Conservation (phyloP, 164 flowering plant genomes). For the Annona squamosa region DNA sequence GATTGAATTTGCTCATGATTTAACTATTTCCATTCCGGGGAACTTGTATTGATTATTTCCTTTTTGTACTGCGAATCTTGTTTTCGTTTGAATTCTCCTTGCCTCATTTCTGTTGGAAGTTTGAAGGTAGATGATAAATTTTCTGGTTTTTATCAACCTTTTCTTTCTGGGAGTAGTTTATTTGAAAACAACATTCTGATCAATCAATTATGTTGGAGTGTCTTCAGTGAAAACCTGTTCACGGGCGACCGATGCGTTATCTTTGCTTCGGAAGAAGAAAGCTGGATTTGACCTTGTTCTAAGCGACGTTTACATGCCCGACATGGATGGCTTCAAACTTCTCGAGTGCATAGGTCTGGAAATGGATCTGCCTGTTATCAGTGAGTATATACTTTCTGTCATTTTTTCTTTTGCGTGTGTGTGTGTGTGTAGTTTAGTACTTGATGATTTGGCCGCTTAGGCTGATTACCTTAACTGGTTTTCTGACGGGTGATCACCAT, state of each 20-base stretch:
- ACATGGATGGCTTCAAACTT: slow-evolving; percentile 93
- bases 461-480: background rate
- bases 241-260: slow-evolving; percentile 51
- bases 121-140: background rate
- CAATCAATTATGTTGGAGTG: slow-evolving; percentile 12
- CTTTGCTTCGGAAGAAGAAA: slow-evolving; percentile 51
- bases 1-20: background rate
- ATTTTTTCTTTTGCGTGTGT: background rate
- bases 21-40: background rate
- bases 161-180: background rate
- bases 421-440: background rate
- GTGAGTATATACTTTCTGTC: slow-evolving; percentile 30
- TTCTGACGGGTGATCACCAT: background rate
- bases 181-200: background rate
- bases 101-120: background rate
- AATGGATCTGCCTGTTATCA: slow-evolving; percentile 90
- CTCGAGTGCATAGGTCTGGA: slow-evolving; percentile 74
- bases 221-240: slow-evolving; percentile 66
- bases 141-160: background rate
- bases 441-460: background rate
- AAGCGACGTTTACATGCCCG: slow-evolving; percentile 96
- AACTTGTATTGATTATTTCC: background rate
- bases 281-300: slow-evolving; percentile 62
- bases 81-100: background rate
- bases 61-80: background rate